phyloP scores from a whole-genome alignment of 179 eudicot species.

The Silene vulgaris region DNA sequence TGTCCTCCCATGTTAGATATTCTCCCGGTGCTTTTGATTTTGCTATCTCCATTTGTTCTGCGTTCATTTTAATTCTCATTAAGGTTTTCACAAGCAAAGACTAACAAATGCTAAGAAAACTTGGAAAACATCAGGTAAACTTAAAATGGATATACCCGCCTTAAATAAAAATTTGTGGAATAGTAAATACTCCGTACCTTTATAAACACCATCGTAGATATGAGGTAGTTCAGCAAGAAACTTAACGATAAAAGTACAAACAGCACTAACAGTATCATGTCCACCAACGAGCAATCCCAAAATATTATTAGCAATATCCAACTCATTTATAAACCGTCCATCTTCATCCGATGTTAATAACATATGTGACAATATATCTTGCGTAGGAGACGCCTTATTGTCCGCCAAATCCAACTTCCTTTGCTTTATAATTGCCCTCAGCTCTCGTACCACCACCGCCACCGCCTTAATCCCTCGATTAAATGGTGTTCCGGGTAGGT shows the following conservation, averaged over 20 bases:
- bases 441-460: neutral
- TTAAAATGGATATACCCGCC: no score
- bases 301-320: slow-evolving; percentile 24
- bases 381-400: slow-evolving; percentile 9
- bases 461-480: slow-evolving; percentile 25
- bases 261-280: slow-evolving; percentile 26
- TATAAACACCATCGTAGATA: slow-evolving; percentile 23
- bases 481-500: slow-evolving; percentile 28
- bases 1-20: slow-evolving; percentile 25
- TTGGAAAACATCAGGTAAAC: no score
- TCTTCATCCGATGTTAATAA: slow-evolving; percentile 16
- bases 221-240: slow-evolving; percentile 38
- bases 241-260: slow-evolving; percentile 29
- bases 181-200: slow-evolving; percentile 23
- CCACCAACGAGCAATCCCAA: slow-evolving; percentile 26
- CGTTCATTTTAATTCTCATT: neutral
- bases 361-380: slow-evolving; percentile 33
- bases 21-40: slow-evolving; percentile 19
- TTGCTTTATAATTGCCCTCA: slow-evolving; percentile 18
- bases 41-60: slow-evolving; percentile 31
- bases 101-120: no score
- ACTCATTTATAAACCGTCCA: slow-evolving; percentile 25
- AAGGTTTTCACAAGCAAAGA: no score
- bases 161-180: no score
- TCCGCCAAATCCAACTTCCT: slow-evolving; percentile 24